phyloP scores from a whole-genome alignment of 345 rosid genomes.

The Aethionema arabicum region DNA sequence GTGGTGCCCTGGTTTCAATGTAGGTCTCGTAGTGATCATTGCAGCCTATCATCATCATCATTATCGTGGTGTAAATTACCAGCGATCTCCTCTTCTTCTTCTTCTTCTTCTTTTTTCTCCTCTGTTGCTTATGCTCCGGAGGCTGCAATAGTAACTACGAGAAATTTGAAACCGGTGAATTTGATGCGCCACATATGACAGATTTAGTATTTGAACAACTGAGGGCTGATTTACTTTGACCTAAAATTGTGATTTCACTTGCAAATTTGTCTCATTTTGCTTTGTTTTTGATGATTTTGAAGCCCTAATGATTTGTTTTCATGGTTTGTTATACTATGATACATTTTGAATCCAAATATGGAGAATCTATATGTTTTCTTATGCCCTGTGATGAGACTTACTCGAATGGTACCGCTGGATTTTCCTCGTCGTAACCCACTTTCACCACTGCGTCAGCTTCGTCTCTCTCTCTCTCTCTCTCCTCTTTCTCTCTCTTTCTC shows the following conservation, averaged over 20 bases:
- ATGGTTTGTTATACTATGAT: background rate
- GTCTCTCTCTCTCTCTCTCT: conserved; percentile 17
- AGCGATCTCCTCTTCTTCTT: background rate
- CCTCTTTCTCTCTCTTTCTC: conserved; percentile 16
- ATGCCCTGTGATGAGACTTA: conserved; percentile 32
- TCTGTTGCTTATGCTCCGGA: background rate
- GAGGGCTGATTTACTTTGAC: background rate
- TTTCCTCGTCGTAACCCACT: conserved; percentile 14
- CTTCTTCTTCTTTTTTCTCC: conserved; percentile 26
- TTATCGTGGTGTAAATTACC: background rate
- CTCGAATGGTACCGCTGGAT: conserved; percentile 21
- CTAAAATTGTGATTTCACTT: background rate
- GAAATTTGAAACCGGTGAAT: conserved; percentile 4
- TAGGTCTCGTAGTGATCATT: conserved; percentile 1
- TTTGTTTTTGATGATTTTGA: no score
- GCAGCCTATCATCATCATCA: conserved; percentile 1
- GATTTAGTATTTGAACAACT: background rate
- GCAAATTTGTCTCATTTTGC: no score
- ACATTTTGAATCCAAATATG: background rate
- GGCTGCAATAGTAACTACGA: conserved; percentile 12
- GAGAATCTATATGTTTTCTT: background rate
- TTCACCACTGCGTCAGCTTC: conserved; percentile 9
- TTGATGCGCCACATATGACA: conserved; percentile 23
- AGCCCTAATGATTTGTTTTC: no score
- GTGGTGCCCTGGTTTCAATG: conserved; percentile 32